Conservation (phyloP, 495 filamentous ascomycete species). For the Xeromyces bisporus region DNA sequence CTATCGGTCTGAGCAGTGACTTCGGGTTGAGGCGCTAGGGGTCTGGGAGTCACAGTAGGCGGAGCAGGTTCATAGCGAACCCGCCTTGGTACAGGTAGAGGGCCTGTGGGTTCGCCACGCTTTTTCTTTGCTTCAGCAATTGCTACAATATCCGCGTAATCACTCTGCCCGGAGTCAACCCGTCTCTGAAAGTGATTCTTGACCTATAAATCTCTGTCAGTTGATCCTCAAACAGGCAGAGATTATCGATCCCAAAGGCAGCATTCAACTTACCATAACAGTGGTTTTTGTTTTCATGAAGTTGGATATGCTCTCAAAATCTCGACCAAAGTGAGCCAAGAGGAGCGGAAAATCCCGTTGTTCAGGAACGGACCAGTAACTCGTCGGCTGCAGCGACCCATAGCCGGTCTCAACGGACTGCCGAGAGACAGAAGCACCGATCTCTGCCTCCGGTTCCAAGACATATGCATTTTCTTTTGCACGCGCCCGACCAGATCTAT, state of each 20-base stretch:
- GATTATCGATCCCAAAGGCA: too few species aligned
- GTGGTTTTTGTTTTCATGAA: constrained; percentile 86
- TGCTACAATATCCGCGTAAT: constrained; percentile 50
- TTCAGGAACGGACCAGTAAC: constrained; percentile 96
- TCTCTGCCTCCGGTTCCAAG: constrained; percentile 25
- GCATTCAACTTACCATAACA: constrained; percentile 61
- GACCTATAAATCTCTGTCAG: constrained; percentile 42
- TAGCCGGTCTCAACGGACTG: constrained; percentile 20
- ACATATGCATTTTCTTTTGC: constrained; percentile 24
- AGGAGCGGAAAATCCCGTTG: constrained; percentile 63
- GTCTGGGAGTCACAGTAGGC: constrained; percentile 38
- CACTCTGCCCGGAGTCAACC: constrained; percentile 48
- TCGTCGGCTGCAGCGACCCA: constrained; percentile 52
- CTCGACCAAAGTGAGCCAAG: constrained; percentile 69
- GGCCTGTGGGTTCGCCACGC: constrained; percentile 52
- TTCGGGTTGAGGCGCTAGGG: constrained; percentile 44
- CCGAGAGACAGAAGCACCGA: constrained; percentile 10
- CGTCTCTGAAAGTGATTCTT: constrained; percentile 81
- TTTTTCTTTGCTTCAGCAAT: constrained; percentile 53
- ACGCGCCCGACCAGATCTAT: constrained; percentile 18
- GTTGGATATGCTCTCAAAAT: constrained; percentile 69
- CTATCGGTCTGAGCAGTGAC: constrained; percentile 35
- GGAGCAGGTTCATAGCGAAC: constrained; percentile 38
- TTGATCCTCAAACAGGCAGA: too few species aligned
- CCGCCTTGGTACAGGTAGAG: constrained; percentile 47